Percentiles rank a stretch among this genome's conserved stretches.
Conservation (phyloP, 495 filamentous ascomycete genomes). For the Neurospora sp. region DNA sequence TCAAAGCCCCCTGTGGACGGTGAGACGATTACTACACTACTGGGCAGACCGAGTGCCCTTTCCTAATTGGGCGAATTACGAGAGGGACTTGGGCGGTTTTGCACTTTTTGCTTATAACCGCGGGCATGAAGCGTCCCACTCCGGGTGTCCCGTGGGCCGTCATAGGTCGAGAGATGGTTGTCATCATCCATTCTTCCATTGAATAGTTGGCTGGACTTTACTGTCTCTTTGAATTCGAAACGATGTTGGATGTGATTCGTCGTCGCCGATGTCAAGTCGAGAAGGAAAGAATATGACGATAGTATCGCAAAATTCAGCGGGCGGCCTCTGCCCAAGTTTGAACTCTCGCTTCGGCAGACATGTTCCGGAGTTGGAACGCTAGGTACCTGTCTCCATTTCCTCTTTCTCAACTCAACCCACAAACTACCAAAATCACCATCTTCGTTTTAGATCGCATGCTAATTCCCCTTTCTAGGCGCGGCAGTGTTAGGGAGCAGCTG, state of each 20-base stretch:
- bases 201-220: too few species aligned
- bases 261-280: not conserved
- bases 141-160: too few species aligned
- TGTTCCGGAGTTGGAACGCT: not conserved
- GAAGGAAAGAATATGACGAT: not conserved
- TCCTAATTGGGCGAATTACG: not conserved
- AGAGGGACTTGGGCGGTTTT: not conserved
- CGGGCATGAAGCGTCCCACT: too few species aligned
- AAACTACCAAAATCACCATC: not conserved
- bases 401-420: not conserved
- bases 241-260: not conserved
- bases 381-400: not conserved
- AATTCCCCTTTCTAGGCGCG: not conserved
- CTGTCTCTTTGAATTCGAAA: not conserved
- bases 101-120: too few species aligned
- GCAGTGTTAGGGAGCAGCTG: not conserved
- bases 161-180: too few species aligned
- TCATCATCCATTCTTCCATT: too few species aligned
- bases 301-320: not conserved
- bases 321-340: not conserved
- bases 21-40: too few species aligned
- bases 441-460: not conserved
- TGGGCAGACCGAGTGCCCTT: not conserved
- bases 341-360: not conserved
- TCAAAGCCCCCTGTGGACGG: not conserved